Evolutionary conservation across 352 stramenopile genomes (phyloP), one percentile per base, ranked within the genome.

Genomic region (Globisporangium parvum): DNA sequence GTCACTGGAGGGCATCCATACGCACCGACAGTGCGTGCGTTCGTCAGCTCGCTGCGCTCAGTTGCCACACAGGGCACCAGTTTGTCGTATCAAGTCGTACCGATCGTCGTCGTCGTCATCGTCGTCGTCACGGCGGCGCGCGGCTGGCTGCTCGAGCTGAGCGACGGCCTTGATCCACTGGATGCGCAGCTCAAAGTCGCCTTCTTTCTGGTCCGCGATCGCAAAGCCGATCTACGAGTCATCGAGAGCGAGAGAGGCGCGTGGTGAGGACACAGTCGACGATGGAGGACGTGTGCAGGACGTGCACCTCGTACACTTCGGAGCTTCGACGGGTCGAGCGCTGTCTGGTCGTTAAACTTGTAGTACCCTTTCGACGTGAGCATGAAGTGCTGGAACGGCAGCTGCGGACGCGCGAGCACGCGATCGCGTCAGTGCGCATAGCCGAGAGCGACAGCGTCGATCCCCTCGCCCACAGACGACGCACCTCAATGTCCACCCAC

Each of bases 161-260:
- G 79, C 76, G 20, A 92, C 55, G 9, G 82, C 85, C 65, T 94
- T 94, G 54, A 94, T 92, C 85, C 85, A 94, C 56, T 94, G 76
- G 28, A 94, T 66, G 41, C 76, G 74, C 51, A 94, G 67, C 69
- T 92, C 76, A 57, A 94, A 94, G 45, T 90, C 75, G 31, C 85
- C 85, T 70, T 94, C 85, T 40, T 89, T 87, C 55, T 94, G 76
- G 63, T 94, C 85, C 41, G 85, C 80, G 35, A 94, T 91, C 3
- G 85, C 85, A 63, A 94, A 88, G 0, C 85, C 85, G 44, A 94
- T 72, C 81, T 94, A 47, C 21, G 44, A 45, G 23, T n/a, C 48
- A n/a, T 26, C 1, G 11, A 42, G 2, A 51, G n/a, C n/a, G 6
- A 33, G 6, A 14, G 14, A 53, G 18, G 11, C 20, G 55, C 10